These are phyloP conservation scores for Waltiozyma sp. DNA, from an alignment of 1,139 yeast genomes.

Conservation along the genomic window DNA sequence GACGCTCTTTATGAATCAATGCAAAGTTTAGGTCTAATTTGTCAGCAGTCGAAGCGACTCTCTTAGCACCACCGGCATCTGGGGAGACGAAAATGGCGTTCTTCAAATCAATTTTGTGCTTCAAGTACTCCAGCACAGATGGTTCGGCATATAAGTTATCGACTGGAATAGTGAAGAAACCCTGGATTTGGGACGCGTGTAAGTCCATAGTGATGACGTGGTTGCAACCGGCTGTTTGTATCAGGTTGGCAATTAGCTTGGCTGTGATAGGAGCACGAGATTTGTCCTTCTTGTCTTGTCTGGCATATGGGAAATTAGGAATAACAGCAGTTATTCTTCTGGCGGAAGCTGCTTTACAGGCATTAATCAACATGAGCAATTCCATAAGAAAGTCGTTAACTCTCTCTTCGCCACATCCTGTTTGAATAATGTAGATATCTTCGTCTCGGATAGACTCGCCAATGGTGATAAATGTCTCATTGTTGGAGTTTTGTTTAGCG, in stretches of 20 bases:
- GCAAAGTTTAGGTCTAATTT: slow-evolving; percentile 69
- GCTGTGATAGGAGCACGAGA: slow-evolving; percentile 79
- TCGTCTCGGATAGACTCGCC: slow-evolving; percentile 74
- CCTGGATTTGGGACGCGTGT: slow-evolving; percentile 80
- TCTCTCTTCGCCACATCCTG: slow-evolving; percentile 61
- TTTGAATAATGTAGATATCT: slow-evolving; percentile 63
- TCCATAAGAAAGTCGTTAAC: slow-evolving; percentile 67
- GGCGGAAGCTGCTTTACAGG: slow-evolving; percentile 72
- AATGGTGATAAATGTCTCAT: slow-evolving; percentile 60
- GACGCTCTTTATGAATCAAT: slow-evolving; percentile 72
- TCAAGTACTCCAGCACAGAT: slow-evolving; percentile 56
- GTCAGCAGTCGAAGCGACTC: slow-evolving; percentile 74
- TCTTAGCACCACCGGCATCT: slow-evolving; percentile 81
- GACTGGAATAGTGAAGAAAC: slow-evolving; percentile 72
- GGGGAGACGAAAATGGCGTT: slow-evolving; percentile 76
- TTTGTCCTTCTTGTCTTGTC: slow-evolving; percentile 77
- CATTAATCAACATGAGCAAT: slow-evolving; percentile 59
- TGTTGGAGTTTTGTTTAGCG: slow-evolving; percentile 59
- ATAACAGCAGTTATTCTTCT: slow-evolving; percentile 69
- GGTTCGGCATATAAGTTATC: slow-evolving; percentile 80
- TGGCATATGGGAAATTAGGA: slow-evolving; percentile 74
- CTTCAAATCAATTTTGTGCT: slow-evolving; percentile 35
- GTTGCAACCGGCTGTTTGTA: slow-evolving; percentile 72
- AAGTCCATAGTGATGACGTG: slow-evolving; percentile 78
- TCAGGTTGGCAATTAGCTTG: slow-evolving; percentile 61